Base-by-base conservation (phyloP, 192 early-diverging fungal species). In the Linnemannia schmuckeri region DNA sequence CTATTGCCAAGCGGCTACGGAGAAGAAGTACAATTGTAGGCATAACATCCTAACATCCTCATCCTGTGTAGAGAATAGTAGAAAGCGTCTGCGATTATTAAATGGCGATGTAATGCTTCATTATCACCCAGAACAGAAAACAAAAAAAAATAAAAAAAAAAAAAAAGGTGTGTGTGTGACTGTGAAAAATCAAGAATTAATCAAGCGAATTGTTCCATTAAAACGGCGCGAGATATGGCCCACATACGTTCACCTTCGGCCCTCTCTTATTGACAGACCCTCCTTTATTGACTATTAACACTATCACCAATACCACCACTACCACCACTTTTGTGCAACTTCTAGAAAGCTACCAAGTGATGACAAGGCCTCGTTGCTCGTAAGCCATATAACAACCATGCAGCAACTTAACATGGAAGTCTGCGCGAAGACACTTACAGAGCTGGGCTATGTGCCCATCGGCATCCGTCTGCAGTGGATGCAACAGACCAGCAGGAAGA, bases 401-500 rank as follows among this genome's bases (percentile, higher is more conserved):
- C 63, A 68, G n/a, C 27, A 27, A 27, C 63, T 10, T 20, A 68
- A 42, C 72, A 76, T 76, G 75, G 63, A 68, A 76, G 63, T 24
- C 37, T 40, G 40, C 41, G 75, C 54, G 12, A 76, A 76, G 41
- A 66, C 20, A n/a, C 63, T 44, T 30, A 33, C 55, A 17, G 57
- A 68, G 3, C 35, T 27, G 61, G 75, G 41, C 37, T 68, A 66
- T 42, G 75, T 76, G 57, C 75, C 75, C 27, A 68, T 76, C 22
- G 75, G 75, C 41, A 68, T 76, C 61, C 37, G 55, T 55, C 61
- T 76, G 37, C 57, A 55, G 40, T 76, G 61, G 75, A 55, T 66
- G 20, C 55, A 76, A 42, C 75, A 76, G 41, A 38, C 75, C 75
- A 76, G 37, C 75, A 76, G 44, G 57, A 76, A 76, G 41, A 76